Evolutionary conservation across 345 rosid genomes (phyloP).

Genomic region (Camelina sativa): DNA sequence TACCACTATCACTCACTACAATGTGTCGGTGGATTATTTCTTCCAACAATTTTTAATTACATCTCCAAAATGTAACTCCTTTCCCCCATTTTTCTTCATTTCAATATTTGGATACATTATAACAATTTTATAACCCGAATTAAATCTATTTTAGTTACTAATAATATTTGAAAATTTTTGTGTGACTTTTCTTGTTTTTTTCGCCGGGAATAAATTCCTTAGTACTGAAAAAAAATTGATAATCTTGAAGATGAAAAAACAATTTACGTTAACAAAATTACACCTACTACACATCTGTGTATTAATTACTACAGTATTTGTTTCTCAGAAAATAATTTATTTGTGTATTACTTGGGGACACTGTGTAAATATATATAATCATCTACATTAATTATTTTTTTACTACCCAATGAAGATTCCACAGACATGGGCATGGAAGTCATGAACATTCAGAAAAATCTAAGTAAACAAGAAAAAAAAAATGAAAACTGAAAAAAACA

Average conservation of each 20-base stretch:
- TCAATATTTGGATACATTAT: background rate
- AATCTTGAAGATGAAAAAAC: no score
- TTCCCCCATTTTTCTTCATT: background rate
- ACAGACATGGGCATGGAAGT: no score
- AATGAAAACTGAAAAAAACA: conserved; percentile 22
- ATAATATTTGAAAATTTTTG: no score
- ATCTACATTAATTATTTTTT: no score
- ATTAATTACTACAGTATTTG: background rate
- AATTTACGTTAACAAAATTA: no score
- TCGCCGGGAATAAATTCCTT: no score
- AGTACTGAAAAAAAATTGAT: no score
- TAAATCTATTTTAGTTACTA: background rate
- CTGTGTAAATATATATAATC: background rate
- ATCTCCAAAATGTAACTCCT: no score
- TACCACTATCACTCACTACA: conserved; percentile 30
- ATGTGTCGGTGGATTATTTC: conserved; percentile 41
- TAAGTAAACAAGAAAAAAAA: background rate
- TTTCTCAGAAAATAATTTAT: background rate
- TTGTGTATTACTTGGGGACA: background rate
- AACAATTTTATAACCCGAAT: background rate
- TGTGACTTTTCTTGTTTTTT: background rate
- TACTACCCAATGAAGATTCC: no score
- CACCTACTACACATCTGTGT: background rate
- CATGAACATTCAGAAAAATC: no score
- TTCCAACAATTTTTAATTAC: background rate